A percentile compares a stretch with the other conserved stretches of the same genome.
Conservation (phyloP, 129 eudicot species). For the Artemisia tridentata region DNA sequence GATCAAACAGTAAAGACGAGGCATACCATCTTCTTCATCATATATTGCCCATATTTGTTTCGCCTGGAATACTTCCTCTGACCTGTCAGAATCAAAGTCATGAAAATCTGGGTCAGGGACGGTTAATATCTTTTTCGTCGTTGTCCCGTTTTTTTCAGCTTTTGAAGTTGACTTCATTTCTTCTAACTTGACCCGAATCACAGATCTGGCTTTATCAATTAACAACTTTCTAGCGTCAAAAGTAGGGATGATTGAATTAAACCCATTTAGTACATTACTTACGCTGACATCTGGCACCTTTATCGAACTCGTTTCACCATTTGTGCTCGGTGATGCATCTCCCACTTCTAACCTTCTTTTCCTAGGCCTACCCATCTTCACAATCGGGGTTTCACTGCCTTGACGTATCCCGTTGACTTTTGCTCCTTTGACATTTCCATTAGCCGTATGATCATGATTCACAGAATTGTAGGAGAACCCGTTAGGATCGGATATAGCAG, state of each 20-base stretch:
- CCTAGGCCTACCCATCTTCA: conserved; percentile 54
- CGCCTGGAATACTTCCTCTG: conserved; percentile 76
- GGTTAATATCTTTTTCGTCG: conserved; percentile 33
- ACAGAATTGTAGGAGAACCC: conserved; percentile 43
- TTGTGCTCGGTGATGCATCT: conserved; percentile 29
- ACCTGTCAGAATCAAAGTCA: conserved; percentile 77
- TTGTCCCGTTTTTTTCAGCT: conserved; percentile 38
- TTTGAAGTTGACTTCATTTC: conserved; percentile 61
- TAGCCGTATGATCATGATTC: conserved; percentile 33
- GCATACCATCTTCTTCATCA: conserved; percentile 98
- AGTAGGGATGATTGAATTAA: conserved; percentile 35
- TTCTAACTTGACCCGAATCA: conserved; percentile 58
- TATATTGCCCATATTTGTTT: conserved; percentile 97
- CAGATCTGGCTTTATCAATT: conserved; percentile 68
- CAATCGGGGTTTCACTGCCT: no score
- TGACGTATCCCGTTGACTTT: conserved; percentile 45
- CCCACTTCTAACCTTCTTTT: conserved; percentile 56
- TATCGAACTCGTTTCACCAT: conserved; percentile 38
- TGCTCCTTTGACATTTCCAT: conserved; percentile 37
- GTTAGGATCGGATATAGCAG: conserved; percentile 51
- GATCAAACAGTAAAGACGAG: conserved; percentile 82
- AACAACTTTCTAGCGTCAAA: conserved; percentile 66
- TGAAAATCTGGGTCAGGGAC: conserved; percentile 95
- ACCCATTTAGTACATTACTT: conserved; percentile 27
- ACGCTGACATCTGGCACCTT: conserved; percentile 34